Conservation (phyloP, 768 basidiomycete species). For the Leccinum uliginosum region DNA sequence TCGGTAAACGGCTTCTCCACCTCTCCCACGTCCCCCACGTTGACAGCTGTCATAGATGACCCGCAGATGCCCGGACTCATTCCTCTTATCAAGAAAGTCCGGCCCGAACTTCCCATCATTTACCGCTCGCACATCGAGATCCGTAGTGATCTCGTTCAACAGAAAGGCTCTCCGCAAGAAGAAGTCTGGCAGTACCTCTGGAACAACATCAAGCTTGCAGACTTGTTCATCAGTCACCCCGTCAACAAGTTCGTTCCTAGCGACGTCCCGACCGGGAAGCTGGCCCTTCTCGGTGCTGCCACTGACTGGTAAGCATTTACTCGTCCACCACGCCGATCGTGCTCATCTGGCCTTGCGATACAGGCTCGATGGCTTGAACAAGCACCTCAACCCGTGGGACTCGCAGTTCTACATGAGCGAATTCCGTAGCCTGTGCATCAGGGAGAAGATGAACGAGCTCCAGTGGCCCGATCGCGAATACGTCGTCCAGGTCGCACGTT, state of each 20-base stretch:
- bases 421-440: conserved; percentile 70
- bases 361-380: conserved; percentile 93
- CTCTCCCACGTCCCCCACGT: conserved; percentile 1
- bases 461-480: conserved; percentile 81
- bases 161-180: conserved; percentile 77
- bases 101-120: conserved; percentile 83
- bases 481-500: conserved; percentile 88
- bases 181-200: conserved; percentile 95
- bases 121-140: conserved; percentile 97
- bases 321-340: conserved; percentile 5
- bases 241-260: conserved; percentile 92
- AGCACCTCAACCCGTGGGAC: conserved; percentile 77
- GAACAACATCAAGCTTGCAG: conserved; percentile 86
- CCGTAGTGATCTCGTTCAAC: conserved; percentile 80
- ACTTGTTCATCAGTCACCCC: conserved; percentile 92
- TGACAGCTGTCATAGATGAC: conserved; percentile 49
- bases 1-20: conserved; percentile 46
- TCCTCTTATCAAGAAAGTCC: conserved; percentile 81
- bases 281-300: conserved; percentile 74
- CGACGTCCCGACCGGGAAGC: conserved; percentile 68
- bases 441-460: conserved; percentile 79
- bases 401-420: conserved; percentile 88
- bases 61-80: conserved; percentile 95
- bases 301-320: conserved; percentile 68
- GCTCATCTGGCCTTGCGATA: not conserved